Evolutionary conservation across 2,329 filamentous ascomycete genomes (phyloP).

Genomic region (Verticillium tricorpus): DNA sequence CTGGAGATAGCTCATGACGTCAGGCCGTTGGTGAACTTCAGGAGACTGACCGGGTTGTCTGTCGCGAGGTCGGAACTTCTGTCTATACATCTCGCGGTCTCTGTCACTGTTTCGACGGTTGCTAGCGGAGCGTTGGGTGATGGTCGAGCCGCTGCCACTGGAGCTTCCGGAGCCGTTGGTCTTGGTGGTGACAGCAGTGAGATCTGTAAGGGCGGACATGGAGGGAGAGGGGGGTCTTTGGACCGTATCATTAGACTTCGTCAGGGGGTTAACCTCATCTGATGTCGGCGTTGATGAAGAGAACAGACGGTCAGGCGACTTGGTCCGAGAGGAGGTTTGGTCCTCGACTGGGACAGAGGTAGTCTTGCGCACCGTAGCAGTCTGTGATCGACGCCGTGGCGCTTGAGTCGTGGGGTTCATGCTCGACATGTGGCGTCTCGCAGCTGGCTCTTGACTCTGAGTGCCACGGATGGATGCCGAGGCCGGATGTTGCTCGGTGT

Average conservation of each 20-base stretch:
- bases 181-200: conserved; percentile 19
- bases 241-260: not conserved
- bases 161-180: conserved; percentile 32
- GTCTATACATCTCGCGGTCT: conserved; percentile 7
- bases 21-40: conserved; percentile 15
- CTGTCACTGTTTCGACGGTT: conserved; percentile 2
- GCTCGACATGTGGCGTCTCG: not conserved
- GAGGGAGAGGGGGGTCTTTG: conserved; percentile 22
- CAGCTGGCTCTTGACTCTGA: not conserved
- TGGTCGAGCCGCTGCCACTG: conserved; percentile 35
- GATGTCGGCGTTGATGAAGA: not conserved
- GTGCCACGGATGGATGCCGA: not conserved
- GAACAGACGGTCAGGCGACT: not conserved
- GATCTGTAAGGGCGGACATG: conserved; percentile 22
- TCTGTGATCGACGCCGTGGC: not conserved
- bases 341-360: not conserved
- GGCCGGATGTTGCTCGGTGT: not conserved
- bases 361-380: not conserved
- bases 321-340: not conserved
- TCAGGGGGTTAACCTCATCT: no score
- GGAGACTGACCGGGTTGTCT: conserved; percentile 8
- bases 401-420: not conserved
- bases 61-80: conserved; percentile 15
- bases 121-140: conserved; percentile 27
- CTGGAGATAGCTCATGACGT: conserved; percentile 52